A percentile compares a stretch with the other conserved stretches of the same genome.
Evolutionary conservation across 2,329 filamentous ascomycete species (phyloP).

Genomic region (Fusarium solani-melongenae): DNA sequence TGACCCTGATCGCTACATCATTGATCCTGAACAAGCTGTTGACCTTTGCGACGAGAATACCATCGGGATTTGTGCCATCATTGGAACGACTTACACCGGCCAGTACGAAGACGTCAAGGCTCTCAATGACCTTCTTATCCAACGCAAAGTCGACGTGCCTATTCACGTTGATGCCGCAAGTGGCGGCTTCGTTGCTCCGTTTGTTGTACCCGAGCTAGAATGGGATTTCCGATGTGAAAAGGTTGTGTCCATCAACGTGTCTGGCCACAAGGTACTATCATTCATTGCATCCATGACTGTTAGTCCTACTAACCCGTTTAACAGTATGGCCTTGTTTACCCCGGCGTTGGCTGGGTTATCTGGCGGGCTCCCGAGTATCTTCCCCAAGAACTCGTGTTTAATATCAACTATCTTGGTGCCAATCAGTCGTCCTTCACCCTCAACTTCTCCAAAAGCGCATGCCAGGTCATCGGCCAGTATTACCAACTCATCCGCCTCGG

Average conservation of each 20-base stretch:
- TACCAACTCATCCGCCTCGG: slow-evolving; percentile 96
- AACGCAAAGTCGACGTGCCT: slow-evolving; percentile 80
- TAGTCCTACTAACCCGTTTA: background rate
- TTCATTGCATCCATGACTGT: background rate
- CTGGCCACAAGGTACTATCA: slow-evolving; percentile 77
- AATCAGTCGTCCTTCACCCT: slow-evolving; percentile 96
- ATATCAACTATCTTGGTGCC: slow-evolving; percentile 98
- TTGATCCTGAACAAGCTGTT: slow-evolving; percentile 71
- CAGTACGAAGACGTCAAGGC: slow-evolving; percentile 95
- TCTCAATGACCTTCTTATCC: slow-evolving; percentile 86
- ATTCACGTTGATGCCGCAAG: slow-evolving; percentile 96
- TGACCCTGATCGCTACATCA: slow-evolving; percentile 68
- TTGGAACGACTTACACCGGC: slow-evolving; percentile 94
- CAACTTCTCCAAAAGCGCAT: slow-evolving; percentile 96
- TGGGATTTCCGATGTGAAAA: slow-evolving; percentile 94
- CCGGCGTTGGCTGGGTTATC: slow-evolving; percentile 94
- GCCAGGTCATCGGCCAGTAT: slow-evolving; percentile 95
- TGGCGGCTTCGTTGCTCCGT: slow-evolving; percentile 93
- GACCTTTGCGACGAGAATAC: slow-evolving; percentile 73
- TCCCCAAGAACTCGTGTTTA: slow-evolving; percentile 94
- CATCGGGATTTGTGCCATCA: slow-evolving; percentile 90
- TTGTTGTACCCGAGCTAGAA: slow-evolving; percentile 82
- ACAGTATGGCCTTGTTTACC: slow-evolving; percentile 75
- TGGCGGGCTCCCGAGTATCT: slow-evolving; percentile 88
- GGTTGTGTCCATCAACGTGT: slow-evolving; percentile 94